A percentile compares a stretch with the other conserved stretches of the same genome.
These are phyloP conservation scores for Fraxinus paxiana DNA, from an alignment of 305 asterid species.

Conservation along the genomic window DNA sequence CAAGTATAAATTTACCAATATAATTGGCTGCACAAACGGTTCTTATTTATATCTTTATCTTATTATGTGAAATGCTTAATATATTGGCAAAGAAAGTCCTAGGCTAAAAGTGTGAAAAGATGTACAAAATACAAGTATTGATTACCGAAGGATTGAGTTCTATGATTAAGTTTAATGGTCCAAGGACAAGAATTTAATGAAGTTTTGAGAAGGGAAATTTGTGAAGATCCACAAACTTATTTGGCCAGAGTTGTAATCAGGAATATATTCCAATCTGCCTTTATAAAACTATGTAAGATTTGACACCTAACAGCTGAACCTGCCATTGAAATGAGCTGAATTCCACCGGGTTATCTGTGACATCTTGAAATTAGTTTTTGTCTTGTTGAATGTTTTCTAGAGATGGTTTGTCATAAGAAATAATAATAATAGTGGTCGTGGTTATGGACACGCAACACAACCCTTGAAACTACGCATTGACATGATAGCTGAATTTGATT, in stretches of 20 bases:
- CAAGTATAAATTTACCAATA: not conserved
- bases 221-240: not conserved
- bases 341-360: not conserved
- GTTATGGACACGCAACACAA: not conserved
- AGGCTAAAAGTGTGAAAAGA: not conserved
- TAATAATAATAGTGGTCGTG: not conserved
- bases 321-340: not conserved
- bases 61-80: not conserved
- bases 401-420: not conserved
- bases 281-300: not conserved
- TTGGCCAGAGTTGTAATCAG: not conserved
- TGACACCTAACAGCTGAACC: not conserved
- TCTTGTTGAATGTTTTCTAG: not conserved
- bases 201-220: not conserved
- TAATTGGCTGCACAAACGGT: not conserved
- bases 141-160: not conserved
- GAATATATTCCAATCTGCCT: not conserved
- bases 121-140: not conserved
- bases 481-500: not conserved
- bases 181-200: not conserved
- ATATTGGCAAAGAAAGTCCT: not conserved
- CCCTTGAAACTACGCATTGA: not conserved
- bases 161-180: not conserved
- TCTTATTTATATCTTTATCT: not conserved
- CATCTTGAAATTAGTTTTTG: slow-evolving; percentile 4